These are phyloP conservation scores for Eutrema salsugineum DNA, from an alignment of 441 rosid species.

Conservation along the genomic window DNA sequence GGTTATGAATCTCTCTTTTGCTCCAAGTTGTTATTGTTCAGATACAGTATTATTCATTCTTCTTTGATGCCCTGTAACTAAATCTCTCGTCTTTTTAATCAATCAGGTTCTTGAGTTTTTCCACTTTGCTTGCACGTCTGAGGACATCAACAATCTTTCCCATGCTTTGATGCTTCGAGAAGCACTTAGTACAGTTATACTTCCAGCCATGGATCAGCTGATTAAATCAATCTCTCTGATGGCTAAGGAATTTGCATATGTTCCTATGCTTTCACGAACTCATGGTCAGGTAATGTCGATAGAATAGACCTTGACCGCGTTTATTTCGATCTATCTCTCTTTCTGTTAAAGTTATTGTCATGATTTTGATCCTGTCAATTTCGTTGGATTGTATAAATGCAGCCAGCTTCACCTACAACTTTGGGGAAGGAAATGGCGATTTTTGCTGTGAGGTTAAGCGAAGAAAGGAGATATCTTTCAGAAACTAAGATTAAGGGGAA, in stretches of 20 bases:
- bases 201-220: slow-evolving; percentile 77
- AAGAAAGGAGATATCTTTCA: slow-evolving; percentile 69
- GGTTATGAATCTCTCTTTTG: slow-evolving; percentile 38
- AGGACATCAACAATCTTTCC: slow-evolving; percentile 94
- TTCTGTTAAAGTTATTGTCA: not conserved
- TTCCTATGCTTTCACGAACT: slow-evolving; percentile 94
- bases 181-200: slow-evolving; percentile 52
- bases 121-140: slow-evolving; percentile 97
- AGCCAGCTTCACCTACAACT: slow-evolving; percentile 98
- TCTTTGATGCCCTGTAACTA: not conserved
- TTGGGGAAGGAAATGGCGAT: slow-evolving; percentile 95
- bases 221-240: slow-evolving; percentile 51
- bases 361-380: not conserved
- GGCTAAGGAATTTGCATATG: slow-evolving; percentile 65
- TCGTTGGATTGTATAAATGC: slow-evolving; percentile 11
- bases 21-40: not conserved
- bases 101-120: slow-evolving; percentile 88
- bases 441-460: slow-evolving; percentile 77
- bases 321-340: not conserved
- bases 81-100: not conserved
- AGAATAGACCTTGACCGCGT: not conserved
- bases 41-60: not conserved
- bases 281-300: slow-evolving; percentile 83
- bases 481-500: slow-evolving; percentile 83
- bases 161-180: slow-evolving; percentile 91